These are phyloP conservation scores for Selaginella moellendorffii DNA, from an alignment of 75 land plant genomes.

Conservation along the genomic window DNA sequence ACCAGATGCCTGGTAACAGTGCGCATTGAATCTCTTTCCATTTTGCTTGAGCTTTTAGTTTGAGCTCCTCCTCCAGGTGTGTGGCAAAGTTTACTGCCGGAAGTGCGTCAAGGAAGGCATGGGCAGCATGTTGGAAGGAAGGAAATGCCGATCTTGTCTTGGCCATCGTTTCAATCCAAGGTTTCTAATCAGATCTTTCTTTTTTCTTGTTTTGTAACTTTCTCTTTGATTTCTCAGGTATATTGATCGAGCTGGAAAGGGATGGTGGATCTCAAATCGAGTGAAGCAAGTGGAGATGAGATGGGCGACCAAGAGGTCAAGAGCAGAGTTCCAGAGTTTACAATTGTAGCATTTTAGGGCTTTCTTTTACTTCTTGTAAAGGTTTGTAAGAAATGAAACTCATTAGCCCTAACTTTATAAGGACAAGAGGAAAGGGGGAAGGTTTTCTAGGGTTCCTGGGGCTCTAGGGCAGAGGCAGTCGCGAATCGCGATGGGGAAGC, in stretches of 20 bases:
- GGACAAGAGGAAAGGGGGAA: too few relatives aligned
- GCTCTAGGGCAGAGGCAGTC: not conserved
- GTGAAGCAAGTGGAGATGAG: not conserved
- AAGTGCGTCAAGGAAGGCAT: not conserved
- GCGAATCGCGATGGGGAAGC: conserved; percentile 54
- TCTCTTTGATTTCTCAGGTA: not conserved
- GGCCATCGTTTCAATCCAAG: not conserved
- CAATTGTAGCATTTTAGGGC: too few relatives aligned
- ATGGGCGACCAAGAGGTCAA: not conserved
- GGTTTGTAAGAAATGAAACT: too few relatives aligned
- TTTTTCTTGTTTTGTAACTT: not conserved
- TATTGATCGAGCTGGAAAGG: not conserved
- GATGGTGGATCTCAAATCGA: not conserved
- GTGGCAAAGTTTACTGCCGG: not conserved
- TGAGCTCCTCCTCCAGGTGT: not conserved
- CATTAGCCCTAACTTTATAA: too few relatives aligned
- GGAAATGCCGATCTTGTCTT: not conserved
- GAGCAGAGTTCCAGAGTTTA: too few relatives aligned
- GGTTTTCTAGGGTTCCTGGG: too few relatives aligned
- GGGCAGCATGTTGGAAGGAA: not conserved
- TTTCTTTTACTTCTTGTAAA: too few relatives aligned
- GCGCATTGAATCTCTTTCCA: too few relatives aligned
- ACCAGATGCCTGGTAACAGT: too few relatives aligned
- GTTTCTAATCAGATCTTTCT: not conserved
- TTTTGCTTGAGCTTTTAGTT: too few relatives aligned